Conservation (phyloP, 2,329 filamentous ascomycete species). For the Clonostachys byssicola region DNA sequence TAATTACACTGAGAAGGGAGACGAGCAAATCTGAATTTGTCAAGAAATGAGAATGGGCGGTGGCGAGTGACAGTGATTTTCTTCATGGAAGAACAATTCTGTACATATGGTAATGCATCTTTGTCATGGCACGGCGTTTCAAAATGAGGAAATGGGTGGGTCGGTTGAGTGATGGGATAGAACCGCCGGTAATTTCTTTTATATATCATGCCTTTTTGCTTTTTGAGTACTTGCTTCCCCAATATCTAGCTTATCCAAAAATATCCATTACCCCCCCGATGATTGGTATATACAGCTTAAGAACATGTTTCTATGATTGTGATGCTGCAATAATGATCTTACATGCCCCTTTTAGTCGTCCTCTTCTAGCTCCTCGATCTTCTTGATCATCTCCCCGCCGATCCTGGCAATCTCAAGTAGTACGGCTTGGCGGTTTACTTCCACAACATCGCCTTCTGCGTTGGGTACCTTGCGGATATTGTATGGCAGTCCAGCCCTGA, state of each 20-base stretch:
- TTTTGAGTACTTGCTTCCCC: too few species aligned
- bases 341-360: not conserved
- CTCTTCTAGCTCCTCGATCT: constrained; percentile 46
- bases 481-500: constrained; percentile 69
- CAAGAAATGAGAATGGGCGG: too few species aligned
- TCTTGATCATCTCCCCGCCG: constrained; percentile 63
- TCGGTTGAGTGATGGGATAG: too few species aligned
- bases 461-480: constrained; percentile 34
- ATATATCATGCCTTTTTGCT: too few species aligned
- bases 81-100: not conserved
- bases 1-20: not conserved
- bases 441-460: constrained; percentile 42
- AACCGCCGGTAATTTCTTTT: too few species aligned
- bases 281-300: constrained; percentile 1
- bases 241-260: too few species aligned
- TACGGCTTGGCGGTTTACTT: constrained; percentile 64
- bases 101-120: not conserved
- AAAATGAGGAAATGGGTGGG: not conserved
- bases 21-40: too few species aligned
- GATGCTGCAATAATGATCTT: not conserved
- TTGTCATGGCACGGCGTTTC: constrained; percentile 13
- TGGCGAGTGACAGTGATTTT: too few species aligned
- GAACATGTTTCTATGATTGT: not conserved
- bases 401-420: constrained; percentile 69
- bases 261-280: too few species aligned